phyloP scores from a whole-genome alignment of 2,329 filamentous ascomycete genomes.

The Epichloe elymi region DNA sequence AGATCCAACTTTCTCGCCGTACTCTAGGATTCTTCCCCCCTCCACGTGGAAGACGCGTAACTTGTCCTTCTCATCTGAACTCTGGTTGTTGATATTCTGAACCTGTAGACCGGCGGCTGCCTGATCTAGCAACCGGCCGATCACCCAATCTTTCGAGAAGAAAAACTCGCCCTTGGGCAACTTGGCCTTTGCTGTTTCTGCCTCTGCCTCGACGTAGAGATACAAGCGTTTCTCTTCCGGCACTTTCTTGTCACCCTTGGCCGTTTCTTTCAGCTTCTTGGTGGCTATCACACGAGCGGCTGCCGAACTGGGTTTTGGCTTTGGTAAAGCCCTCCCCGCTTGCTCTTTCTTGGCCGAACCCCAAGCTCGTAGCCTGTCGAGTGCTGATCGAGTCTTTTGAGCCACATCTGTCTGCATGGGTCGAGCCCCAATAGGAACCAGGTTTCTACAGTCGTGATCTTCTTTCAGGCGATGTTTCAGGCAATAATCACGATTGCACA shows the following conservation, averaged over 20 bases:
- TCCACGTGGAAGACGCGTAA: constrained; percentile 89
- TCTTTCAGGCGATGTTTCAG: constrained; percentile 63
- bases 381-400: constrained; percentile 58
- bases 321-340: constrained; percentile 44
- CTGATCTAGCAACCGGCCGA: constrained; percentile 68
- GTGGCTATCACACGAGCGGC: constrained; percentile 55
- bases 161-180: constrained; percentile 72
- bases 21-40: constrained; percentile 77
- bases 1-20: constrained; percentile 70
- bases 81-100: constrained; percentile 72
- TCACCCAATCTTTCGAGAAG: constrained; percentile 76
- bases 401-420: constrained; percentile 31
- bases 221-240: constrained; percentile 78
- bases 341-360: constrained; percentile 58
- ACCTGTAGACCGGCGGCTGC: constrained; percentile 68
- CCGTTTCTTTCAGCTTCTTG: constrained; percentile 69
- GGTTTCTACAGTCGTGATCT: constrained; percentile 74
- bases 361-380: constrained; percentile 71
- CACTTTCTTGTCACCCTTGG: constrained; percentile 80
- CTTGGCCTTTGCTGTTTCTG: constrained; percentile 72
- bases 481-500: constrained; percentile 63
- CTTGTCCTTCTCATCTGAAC: constrained; percentile 61
- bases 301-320: constrained; percentile 48
- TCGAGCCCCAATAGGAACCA: constrained; percentile 44
- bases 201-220: constrained; percentile 78